These are phyloP conservation scores for Biscogniauxia sp. DNA, from an alignment of 2,329 filamentous ascomycete species.

Conservation along the genomic window DNA sequence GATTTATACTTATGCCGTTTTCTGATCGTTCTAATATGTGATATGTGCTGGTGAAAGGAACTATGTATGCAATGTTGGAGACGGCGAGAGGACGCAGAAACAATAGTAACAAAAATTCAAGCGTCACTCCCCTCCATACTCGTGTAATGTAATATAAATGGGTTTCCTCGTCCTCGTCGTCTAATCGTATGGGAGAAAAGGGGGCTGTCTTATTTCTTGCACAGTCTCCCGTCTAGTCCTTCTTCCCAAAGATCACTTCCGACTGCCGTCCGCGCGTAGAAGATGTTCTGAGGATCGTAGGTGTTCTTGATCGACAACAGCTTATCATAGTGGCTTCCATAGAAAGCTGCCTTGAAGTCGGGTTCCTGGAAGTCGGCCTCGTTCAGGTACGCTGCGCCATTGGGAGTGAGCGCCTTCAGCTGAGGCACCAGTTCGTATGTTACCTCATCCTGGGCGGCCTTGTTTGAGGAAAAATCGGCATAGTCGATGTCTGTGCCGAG, in stretches of 20 bases:
- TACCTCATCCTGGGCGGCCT: conserved; percentile 10
- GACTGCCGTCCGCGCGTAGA: conserved; percentile 39
- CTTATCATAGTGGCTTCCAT: conserved; percentile 34
- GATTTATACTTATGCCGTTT: background rate
- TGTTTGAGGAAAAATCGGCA: conserved; percentile 5
- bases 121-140: background rate
- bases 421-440: conserved; percentile 12
- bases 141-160: background rate
- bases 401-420: conserved; percentile 13
- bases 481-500: conserved; percentile 12
- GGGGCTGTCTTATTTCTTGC: conserved; percentile 13
- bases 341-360: conserved; percentile 34
- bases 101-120: too few relatives aligned
- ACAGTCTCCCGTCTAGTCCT: conserved; percentile 37
- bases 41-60: background rate
- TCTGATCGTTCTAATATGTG: background rate
- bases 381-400: conserved; percentile 34
- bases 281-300: conserved; percentile 40
- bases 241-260: conserved; percentile 42
- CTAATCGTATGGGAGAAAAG: background rate
- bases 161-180: background rate
- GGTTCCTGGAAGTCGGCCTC: conserved; percentile 39
- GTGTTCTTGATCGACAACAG: conserved; percentile 39
- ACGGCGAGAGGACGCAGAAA: too few relatives aligned
- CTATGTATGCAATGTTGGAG: background rate